Base-by-base conservation (phyloP, 345 rosid genomes). In the Erysimum cheiranthoides region DNA sequence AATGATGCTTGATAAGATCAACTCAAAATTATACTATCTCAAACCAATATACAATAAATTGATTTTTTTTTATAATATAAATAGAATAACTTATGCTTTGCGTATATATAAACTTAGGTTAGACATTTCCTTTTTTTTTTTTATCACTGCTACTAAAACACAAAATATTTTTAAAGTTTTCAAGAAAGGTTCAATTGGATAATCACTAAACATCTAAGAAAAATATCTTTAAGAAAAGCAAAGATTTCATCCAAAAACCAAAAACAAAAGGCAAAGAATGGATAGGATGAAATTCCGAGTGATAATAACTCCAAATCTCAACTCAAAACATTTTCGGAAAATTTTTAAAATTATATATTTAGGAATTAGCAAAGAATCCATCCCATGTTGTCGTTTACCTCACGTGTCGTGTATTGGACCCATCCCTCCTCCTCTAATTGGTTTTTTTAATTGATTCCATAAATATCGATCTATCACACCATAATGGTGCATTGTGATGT, bases 331-430 rank as follows among this genome's bases (percentile, higher is more conserved):
- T 42, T 17, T 70, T 17, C 10, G 6, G 45, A 8, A 70, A 8
- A n/a, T n/a, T 12, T 10, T 3, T 5, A 18, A 57, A 32, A 39
- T 31, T 14, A 70, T 32, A 59, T 34, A 0, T 58, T 21, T 35
- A 60, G 38, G 49, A 61, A 50, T 50, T 42, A 43, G 51, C 14
- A 53, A 64, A 27, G 51, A 16, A 58, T 66, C 60, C 59, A 57
- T 66, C 59, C 25, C 50, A 56, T 66, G 66, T 57, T 74, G 67
- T 66, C 78, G 60, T 74, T 45, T 74, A 54, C 43, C 51, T 66
- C 59, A 74, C 78, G 66, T 57, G 73, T 57, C 67, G 38, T 74
- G 60, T 47, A 47, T 66, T 66, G 67, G 73, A 74, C 60, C 73
- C 78, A 74, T 47, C 32, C 32, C 34, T 57, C 13, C 21, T 66